phyloP scores from a whole-genome alignment of 2,329 filamentous ascomycete species.

The Chrysoporthe deuterocubensis region DNA sequence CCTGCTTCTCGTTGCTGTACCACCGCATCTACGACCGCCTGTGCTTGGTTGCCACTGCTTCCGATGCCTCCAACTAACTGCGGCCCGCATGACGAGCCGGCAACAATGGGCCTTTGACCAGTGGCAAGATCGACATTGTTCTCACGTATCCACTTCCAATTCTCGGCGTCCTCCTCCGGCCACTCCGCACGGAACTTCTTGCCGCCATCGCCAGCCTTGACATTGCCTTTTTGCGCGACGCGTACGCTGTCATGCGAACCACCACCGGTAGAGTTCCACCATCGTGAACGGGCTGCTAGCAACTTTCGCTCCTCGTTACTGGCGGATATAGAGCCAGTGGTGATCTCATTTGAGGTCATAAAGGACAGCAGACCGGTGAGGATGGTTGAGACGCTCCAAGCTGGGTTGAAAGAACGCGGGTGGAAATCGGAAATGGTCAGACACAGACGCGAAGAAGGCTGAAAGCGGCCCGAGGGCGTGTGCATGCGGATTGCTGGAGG shows the following conservation, averaged over 20 bases:
- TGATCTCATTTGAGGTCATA: conserved; percentile 99
- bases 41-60: conserved; percentile 66
- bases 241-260: conserved; percentile 67
- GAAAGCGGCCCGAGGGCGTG: conserved; percentile 93
- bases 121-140: conserved; percentile 78
- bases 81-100: conserved; percentile 51
- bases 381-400: conserved; percentile 97
- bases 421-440: conserved; percentile 98
- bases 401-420: conserved; percentile 96
- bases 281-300: conserved; percentile 77
- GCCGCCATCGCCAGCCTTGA: conserved; percentile 91
- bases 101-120: conserved; percentile 67
- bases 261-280: conserved; percentile 97
- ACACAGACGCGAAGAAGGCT: conserved; percentile 88
- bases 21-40: conserved; percentile 76
- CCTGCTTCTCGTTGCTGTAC: conserved; percentile 79
- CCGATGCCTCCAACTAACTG: conserved; percentile 61
- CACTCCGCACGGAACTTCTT: conserved; percentile 88
- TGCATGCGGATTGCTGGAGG: conserved; percentile 99
- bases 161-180: conserved; percentile 86
- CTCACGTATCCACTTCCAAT: conserved; percentile 89
- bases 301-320: conserved; percentile 77
- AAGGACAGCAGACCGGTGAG: conserved; percentile 92
- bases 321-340: conserved; percentile 84
- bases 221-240: conserved; percentile 65